Percentiles rank a stretch among this genome's conserved stretches.
Evolutionary conservation across 257 asterid genomes (phyloP).

Genomic region (Mitragyna speciosa): DNA sequence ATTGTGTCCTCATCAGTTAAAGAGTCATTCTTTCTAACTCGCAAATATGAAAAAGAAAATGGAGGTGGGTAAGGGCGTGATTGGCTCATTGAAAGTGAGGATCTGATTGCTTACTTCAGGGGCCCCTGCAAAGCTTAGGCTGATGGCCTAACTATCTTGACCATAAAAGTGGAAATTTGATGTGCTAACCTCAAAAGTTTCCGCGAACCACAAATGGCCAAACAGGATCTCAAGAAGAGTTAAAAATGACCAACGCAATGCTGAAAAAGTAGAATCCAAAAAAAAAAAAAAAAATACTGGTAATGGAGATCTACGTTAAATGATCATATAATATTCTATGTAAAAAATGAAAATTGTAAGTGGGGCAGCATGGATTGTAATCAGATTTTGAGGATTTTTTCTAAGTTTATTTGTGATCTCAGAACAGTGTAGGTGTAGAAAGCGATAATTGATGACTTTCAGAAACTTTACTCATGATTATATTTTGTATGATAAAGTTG

Average conservation of each 20-base stretch:
- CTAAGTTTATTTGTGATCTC: background rate
- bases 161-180: background rate
- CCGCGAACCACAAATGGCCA: background rate
- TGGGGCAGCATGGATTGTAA: too few species aligned
- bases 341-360: background rate
- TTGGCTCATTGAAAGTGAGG: background rate
- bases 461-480: background rate
- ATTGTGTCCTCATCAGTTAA: background rate
- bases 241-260: background rate
- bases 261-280: background rate
- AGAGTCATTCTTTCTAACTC: background rate
- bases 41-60: background rate
- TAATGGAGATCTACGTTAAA: background rate
- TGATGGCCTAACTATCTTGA: conserved; percentile 19
- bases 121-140: conserved; percentile 6
- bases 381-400: background rate
- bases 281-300: background rate
- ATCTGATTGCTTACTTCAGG: background rate
- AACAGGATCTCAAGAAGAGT: background rate
- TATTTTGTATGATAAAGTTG: too few species aligned
- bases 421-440: background rate
- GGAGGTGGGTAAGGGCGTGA: background rate
- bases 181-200: background rate
- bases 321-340: background rate
- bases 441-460: background rate